Evolutionary conservation across 164 flowering plant genomes (phyloP), one percentile per base, ranked within the genome.

Genomic region (Cinnamomum chago): DNA sequence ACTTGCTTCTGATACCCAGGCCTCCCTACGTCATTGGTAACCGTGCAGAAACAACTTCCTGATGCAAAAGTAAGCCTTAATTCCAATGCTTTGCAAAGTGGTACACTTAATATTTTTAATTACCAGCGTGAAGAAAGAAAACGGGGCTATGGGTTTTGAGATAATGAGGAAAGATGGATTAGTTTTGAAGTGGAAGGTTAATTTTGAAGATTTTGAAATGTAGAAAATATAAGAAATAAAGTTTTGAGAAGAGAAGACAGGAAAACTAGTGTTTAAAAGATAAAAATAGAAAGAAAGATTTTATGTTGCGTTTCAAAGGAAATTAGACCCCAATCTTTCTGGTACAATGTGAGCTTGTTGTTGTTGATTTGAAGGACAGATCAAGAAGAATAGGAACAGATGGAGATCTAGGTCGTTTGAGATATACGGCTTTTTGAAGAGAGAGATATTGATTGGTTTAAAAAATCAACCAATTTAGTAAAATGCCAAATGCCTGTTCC

Each of bases 51-150:
- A 68, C 74, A 75, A 74, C 70, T 62, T 55, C 70, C 75, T 50
- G 72, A 33, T 74, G 24, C 28, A 70, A 79, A 79, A 73, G 93
- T 88, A 83, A 67, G 82, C 71, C 70, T 73, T n/a, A 51, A 40
- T 76, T 40, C 65, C 28, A 58, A 72, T 52, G 51, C 15, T 58
- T 70, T 76, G 27, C 47, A 25, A 9, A 30, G 47, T 40, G 47
- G 47, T 9, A n/a, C 10, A 1, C 70, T 58, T 22, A 33, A 14
- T 66, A n/a, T 18, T 51, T 30, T 50, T 65, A 64, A 15, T 14
- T 55, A 55, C 60, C 7, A 55, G 17, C 0, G 7, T 55, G 20
- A 15, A 55, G 60, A 55, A 20, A 20, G 60, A 20, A 55, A 55
- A 15, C 0, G n/a, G 5, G 60, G n/a, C 12, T 55, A 20, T 11